Conservation (phyloP, 805 yeast genomes). For the Pichia phayaonensis region DNA sequence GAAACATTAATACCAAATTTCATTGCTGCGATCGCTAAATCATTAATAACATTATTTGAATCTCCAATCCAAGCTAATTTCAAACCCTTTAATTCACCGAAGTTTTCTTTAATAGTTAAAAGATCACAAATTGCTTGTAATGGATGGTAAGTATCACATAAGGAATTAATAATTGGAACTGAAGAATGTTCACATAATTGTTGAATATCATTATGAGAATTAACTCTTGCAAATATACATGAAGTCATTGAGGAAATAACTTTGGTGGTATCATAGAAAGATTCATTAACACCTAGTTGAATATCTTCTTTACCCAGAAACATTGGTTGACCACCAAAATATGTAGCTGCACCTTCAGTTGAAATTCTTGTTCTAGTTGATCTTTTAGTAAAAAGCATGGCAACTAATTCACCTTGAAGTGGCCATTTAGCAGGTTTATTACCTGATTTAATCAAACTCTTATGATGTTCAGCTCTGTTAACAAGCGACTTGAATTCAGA, state of each 20-base stretch:
- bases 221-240: conserved; percentile 95
- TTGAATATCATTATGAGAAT: conserved; percentile 72
- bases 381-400: conserved; percentile 81
- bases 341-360: conserved; percentile 87
- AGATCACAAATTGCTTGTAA: conserved; percentile 91
- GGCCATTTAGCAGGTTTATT: conserved; percentile 36
- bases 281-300: conserved; percentile 92
- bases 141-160: conserved; percentile 92
- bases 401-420: conserved; percentile 72
- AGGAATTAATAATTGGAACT: conserved; percentile 89
- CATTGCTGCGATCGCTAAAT: conserved; percentile 79
- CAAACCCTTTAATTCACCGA: conserved; percentile 49
- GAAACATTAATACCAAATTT: conserved; percentile 78
- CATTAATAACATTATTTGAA: conserved; percentile 92
- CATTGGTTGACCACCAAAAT: conserved; percentile 94
- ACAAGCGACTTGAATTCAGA: conserved; percentile 68
- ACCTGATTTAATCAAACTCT: conserved; percentile 53
- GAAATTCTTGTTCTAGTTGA: conserved; percentile 94
- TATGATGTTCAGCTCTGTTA: conserved; percentile 62
- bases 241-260: conserved; percentile 94
- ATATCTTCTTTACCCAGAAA: conserved; percentile 94
- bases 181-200: conserved; percentile 69
- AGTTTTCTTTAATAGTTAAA: conserved; percentile 75
- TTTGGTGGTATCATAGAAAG: conserved; percentile 78
- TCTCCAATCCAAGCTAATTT: conserved; percentile 96